Evolutionary conservation across 495 filamentous ascomycete species (phyloP).

Genomic region (Neurospora sp.): DNA sequence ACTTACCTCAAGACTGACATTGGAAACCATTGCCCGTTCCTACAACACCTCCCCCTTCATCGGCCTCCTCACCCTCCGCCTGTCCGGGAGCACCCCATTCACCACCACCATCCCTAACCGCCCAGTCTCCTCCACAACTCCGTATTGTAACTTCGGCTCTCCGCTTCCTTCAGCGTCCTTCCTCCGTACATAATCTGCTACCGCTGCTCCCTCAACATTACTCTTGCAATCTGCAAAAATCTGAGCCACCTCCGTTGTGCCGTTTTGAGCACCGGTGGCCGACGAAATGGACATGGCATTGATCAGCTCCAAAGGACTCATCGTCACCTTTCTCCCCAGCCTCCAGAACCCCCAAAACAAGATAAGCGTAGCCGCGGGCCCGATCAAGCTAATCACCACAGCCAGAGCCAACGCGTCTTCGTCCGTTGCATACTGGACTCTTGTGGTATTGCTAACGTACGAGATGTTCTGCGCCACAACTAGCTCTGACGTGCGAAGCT

Average conservation of each 20-base stretch:
- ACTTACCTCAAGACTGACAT: neutral
- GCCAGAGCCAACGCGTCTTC: neutral
- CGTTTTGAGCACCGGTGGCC: neutral
- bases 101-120: neutral
- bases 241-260: neutral
- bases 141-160: neutral
- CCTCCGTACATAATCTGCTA: neutral
- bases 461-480: neutral
- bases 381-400: neutral
- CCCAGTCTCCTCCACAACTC: neutral
- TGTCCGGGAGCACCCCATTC: neutral
- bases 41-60: neutral
- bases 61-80: neutral
- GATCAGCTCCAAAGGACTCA: neutral
- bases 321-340: neutral
- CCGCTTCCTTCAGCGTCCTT: neutral
- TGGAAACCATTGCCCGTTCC: neutral
- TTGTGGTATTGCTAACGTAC: neutral
- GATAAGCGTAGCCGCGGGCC: neutral
- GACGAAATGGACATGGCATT: neutral
- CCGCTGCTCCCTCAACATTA: neutral
- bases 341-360: neutral
- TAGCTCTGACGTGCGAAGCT: neutral
- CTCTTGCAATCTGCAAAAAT: neutral
- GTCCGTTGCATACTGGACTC: neutral